phyloP scores from a whole-genome alignment of 2,329 filamentous ascomycete genomes.

The Dothideomycetidae sp. region DNA sequence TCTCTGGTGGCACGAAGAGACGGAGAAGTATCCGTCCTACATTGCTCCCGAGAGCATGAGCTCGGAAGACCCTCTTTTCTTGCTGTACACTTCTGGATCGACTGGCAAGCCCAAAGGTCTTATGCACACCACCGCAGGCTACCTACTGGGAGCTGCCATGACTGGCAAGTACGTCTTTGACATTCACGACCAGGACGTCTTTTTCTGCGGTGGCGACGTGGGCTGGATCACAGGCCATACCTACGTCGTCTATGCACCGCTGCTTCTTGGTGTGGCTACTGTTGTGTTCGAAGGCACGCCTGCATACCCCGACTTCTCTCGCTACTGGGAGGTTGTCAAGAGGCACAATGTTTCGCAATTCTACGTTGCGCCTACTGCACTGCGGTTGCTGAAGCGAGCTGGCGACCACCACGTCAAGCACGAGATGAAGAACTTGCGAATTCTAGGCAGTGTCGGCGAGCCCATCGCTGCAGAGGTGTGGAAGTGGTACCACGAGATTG shows the following conservation, averaged over 20 bases:
- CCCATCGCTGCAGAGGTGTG: slow-evolving; percentile 96
- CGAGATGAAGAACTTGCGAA: slow-evolving; percentile 75
- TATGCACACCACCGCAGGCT: slow-evolving; percentile 92
- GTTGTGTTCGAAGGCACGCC: slow-evolving; percentile 97
- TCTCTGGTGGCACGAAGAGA: slow-evolving; percentile 97
- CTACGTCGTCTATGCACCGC: slow-evolving; percentile 91
- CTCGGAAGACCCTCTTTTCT: slow-evolving; percentile 90
- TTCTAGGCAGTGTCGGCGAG: slow-evolving; percentile 90
- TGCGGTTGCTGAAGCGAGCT: slow-evolving; percentile 86
- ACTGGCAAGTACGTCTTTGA: slow-evolving; percentile 99
- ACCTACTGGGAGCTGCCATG: slow-evolving; percentile 80
- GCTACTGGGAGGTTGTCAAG: slow-evolving; percentile 97
- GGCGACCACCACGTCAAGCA: slow-evolving; percentile 84
- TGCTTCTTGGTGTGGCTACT: slow-evolving; percentile 82
- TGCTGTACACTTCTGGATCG: slow-evolving; percentile 94
- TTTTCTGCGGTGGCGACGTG: slow-evolving; percentile 96
- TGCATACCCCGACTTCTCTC: slow-evolving; percentile 91
- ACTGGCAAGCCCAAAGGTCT: slow-evolving; percentile 98
- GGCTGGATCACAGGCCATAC: slow-evolving; percentile 99
- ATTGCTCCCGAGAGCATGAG: slow-evolving; percentile 77
- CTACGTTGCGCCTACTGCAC: slow-evolving; percentile 90
- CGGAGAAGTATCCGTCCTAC: slow-evolving; percentile 91
- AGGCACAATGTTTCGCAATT: slow-evolving; percentile 94
- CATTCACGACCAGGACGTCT: slow-evolving; percentile 82
- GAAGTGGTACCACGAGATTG: slow-evolving; percentile 98